These are phyloP conservation scores for Phytophthora colocasiae DNA, from an alignment of 352 stramenopile genomes.

Conservation along the genomic window DNA sequence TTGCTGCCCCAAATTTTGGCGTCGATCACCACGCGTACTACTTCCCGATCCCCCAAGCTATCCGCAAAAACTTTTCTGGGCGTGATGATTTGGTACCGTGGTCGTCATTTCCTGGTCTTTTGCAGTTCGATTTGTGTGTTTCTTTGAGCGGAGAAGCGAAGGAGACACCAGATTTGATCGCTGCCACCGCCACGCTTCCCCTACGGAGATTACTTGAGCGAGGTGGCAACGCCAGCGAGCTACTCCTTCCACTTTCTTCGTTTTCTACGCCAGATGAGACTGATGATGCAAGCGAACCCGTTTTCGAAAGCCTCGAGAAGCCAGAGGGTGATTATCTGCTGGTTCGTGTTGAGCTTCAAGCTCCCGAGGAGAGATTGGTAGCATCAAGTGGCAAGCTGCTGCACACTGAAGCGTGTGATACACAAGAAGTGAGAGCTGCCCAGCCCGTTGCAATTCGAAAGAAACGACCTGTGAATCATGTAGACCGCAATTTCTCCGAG, in stretches of 20 bases:
- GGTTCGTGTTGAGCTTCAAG: slow-evolving; percentile 60
- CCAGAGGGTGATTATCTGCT: slow-evolving; percentile 50
- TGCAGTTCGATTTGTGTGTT: slow-evolving; percentile 82
- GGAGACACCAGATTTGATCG: slow-evolving; percentile 68
- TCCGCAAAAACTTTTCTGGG: slow-evolving; percentile 78
- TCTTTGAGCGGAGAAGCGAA: slow-evolving; percentile 75
- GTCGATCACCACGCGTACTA: slow-evolving; percentile 87
- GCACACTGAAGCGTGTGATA: slow-evolving; percentile 16
- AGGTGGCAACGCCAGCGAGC: slow-evolving; percentile 37
- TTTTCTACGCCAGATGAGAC: slow-evolving; percentile 27
- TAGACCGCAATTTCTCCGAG: slow-evolving; percentile 72
- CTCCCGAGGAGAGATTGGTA: slow-evolving; percentile 33
- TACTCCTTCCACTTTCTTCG: slow-evolving; percentile 48
- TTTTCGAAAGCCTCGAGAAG: slow-evolving; percentile 21
- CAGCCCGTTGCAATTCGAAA: slow-evolving; percentile 20
- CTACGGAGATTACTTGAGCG: slow-evolving; percentile 52
- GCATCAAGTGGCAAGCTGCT: slow-evolving; percentile 26
- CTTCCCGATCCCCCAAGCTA: slow-evolving; percentile 81
- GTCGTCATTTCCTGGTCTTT: slow-evolving; percentile 71
- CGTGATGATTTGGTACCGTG: slow-evolving; percentile 81
- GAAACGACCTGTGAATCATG: slow-evolving; percentile 34
- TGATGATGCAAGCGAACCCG: slow-evolving; percentile 1
- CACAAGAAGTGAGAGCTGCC: slow-evolving; percentile 14
- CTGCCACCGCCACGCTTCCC: slow-evolving; percentile 58
- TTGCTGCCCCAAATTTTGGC: slow-evolving; percentile 40